A percentile compares a stretch with the other conserved stretches of the same genome.
These are phyloP conservation scores for Naganishia sp. DNA, from an alignment of 1,284 basidiomycete genomes.

Conservation along the genomic window DNA sequence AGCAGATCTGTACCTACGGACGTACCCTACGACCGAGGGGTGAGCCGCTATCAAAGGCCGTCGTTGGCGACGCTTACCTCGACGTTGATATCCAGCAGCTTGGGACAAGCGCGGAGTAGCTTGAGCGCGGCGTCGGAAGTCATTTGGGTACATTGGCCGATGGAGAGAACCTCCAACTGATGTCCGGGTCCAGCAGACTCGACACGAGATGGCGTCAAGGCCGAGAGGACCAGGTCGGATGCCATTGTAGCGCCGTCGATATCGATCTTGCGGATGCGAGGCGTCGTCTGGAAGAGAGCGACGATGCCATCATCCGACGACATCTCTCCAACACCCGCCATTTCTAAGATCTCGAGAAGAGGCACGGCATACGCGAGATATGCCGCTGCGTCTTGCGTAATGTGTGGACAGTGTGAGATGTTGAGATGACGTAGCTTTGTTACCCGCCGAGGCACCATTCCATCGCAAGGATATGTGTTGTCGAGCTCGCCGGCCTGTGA, in stretches of 20 bases:
- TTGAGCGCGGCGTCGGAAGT: slow-evolving; percentile 64
- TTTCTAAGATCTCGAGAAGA: slow-evolving; percentile 73
- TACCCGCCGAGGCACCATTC: slow-evolving; percentile 61
- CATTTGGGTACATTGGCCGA: slow-evolving; percentile 69
- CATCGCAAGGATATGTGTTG: slow-evolving; percentile 48
- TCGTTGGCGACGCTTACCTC: slow-evolving; percentile 57
- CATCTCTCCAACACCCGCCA: slow-evolving; percentile 71
- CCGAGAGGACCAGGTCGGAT: slow-evolving; percentile 68
- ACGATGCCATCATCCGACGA: slow-evolving; percentile 67
- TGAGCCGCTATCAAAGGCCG: not conserved
- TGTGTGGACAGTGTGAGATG: slow-evolving; percentile 69
- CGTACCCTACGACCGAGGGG: slow-evolving; percentile 59
- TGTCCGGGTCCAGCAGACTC: slow-evolving; percentile 54
- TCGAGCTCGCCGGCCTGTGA: slow-evolving; percentile 19
- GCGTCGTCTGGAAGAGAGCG: slow-evolving; percentile 69
- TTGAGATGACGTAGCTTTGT: slow-evolving; percentile 74
- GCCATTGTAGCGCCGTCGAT: slow-evolving; percentile 78
- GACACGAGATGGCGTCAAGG: slow-evolving; percentile 58
- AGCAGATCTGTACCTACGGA: slow-evolving; percentile 62
- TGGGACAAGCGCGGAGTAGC: slow-evolving; percentile 66
- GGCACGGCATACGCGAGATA: slow-evolving; percentile 73
- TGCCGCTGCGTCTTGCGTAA: slow-evolving; percentile 72
- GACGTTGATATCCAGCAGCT: slow-evolving; percentile 67
- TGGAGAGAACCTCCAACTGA: slow-evolving; percentile 67
- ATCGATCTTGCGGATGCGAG: slow-evolving; percentile 72